Evolutionary conservation across 495 filamentous ascomycete species (phyloP).

Genomic region (Neurospora pannonica): DNA sequence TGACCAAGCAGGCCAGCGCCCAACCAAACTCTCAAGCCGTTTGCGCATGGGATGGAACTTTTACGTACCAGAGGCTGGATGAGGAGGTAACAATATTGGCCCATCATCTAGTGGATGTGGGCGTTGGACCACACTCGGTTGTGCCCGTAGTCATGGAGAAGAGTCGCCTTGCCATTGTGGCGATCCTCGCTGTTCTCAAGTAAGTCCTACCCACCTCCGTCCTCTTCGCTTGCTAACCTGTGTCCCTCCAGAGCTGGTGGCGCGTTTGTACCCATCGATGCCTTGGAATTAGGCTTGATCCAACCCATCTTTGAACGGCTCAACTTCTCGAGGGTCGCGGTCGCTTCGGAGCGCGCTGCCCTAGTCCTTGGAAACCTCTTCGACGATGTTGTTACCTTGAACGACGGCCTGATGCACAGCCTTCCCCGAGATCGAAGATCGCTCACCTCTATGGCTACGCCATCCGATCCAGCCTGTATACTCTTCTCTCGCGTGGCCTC

Average conservation of each 20-base stretch:
- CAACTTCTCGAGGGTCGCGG: slow-evolving; percentile 24
- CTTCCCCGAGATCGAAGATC: slow-evolving; percentile 19
- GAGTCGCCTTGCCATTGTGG: slow-evolving; percentile 33
- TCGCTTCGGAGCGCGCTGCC: slow-evolving; percentile 29
- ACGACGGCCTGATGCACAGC: slow-evolving; percentile 17
- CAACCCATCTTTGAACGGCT: slow-evolving; percentile 32
- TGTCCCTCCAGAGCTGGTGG: slow-evolving; percentile 26
- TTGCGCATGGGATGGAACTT: slow-evolving; percentile 35
- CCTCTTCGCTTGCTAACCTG: neutral
- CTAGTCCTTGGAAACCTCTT: slow-evolving; percentile 26
- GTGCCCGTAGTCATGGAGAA: slow-evolving; percentile 40
- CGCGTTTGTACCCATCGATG: slow-evolving; percentile 34
- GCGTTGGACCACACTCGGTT: slow-evolving; percentile 31
- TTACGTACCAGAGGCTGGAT: slow-evolving; percentile 33
- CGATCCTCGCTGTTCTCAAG: slow-evolving; percentile 39
- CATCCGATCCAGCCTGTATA: slow-evolving; percentile 34
- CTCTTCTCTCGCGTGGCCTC: slow-evolving; percentile 28
- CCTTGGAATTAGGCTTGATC: slow-evolving; percentile 29
- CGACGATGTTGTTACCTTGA: slow-evolving; percentile 27
- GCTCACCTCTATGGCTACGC: slow-evolving; percentile 26
- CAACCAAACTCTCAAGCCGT: slow-evolving; percentile 33
- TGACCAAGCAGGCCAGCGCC: slow-evolving; percentile 21
- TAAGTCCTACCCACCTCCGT: slow-evolving; percentile 12
- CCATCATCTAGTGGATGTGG: slow-evolving; percentile 31
- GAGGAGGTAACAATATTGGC: slow-evolving; percentile 28